A percentile compares a stretch with the other conserved stretches of the same genome.
Conservation (phyloP, 2,329 filamentous ascomycete genomes). For the Paraphaeosphaeria minitans region DNA sequence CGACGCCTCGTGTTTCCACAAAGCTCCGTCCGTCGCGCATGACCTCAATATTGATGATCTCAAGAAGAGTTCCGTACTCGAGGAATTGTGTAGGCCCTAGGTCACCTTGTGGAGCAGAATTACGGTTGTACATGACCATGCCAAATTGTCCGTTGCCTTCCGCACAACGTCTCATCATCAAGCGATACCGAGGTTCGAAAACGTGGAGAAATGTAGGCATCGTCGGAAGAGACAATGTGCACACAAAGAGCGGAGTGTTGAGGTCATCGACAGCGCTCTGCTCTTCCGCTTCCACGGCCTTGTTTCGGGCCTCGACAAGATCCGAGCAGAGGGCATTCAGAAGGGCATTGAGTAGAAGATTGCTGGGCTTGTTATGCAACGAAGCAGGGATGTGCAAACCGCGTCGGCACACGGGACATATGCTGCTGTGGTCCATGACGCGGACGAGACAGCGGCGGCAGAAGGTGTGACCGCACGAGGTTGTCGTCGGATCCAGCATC, state of each 20-base stretch:
- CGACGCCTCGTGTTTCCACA: conserved; percentile 76
- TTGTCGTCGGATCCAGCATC: conserved; percentile 82
- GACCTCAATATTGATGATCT: conserved; percentile 74
- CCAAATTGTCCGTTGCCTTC: conserved; percentile 79
- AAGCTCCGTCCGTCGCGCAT: conserved; percentile 81
- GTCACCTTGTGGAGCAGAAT: conserved; percentile 58
- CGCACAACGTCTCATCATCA: conserved; percentile 83
- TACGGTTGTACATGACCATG: conserved; percentile 75
- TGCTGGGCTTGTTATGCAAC: conserved; percentile 59
- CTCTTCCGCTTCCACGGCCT: conserved; percentile 63
- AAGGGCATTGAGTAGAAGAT: conserved; percentile 67
- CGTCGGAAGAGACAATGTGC: conserved; percentile 77
- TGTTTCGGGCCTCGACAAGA: conserved; percentile 63
- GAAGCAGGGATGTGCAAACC: conserved; percentile 61
- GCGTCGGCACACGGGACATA: conserved; percentile 82
- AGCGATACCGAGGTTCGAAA: conserved; percentile 88
- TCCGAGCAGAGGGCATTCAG: conserved; percentile 70
- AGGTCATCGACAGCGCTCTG: conserved; percentile 60
- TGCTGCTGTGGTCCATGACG: conserved; percentile 74
- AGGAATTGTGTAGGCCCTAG: conserved; percentile 64
- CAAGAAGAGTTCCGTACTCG: conserved; percentile 77
- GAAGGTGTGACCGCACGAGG: conserved; percentile 86
- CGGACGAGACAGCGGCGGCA: conserved; percentile 80
- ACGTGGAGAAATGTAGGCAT: conserved; percentile 86
- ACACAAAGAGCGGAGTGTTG: conserved; percentile 74